Percentiles rank a stretch among this genome's conserved stretches.
phyloP scores from a whole-genome alignment of 345 rosid species.

The Crucihimalaya himalaica region DNA sequence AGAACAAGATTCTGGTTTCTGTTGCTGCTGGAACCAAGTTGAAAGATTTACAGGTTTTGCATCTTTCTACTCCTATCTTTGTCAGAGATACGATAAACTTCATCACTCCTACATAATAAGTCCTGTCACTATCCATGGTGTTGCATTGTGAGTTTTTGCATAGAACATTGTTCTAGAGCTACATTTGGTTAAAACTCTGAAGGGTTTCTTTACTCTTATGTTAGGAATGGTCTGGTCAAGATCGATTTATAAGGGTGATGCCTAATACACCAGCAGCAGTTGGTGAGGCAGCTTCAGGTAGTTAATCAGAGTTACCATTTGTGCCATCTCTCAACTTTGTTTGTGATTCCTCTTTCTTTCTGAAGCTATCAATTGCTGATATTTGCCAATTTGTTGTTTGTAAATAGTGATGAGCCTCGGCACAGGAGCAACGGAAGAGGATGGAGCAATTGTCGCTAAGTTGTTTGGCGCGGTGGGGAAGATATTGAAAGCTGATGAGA shows the following conservation, averaged over 20 bases:
- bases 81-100: no score
- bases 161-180: background rate
- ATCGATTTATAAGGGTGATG: slow-evolving; percentile 79
- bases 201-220: background rate
- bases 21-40: slow-evolving; percentile 84
- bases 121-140: background rate
- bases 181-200: background rate
- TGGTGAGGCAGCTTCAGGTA: slow-evolving; percentile 85
- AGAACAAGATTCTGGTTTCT: slow-evolving; percentile 81
- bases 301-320: background rate
- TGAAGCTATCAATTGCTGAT: background rate
- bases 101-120: background rate
- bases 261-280: slow-evolving; percentile 95
- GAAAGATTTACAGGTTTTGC: slow-evolving; percentile 79
- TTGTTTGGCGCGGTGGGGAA: slow-evolving; percentile 85
- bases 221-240: slow-evolving; percentile 88
- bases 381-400: background rate
- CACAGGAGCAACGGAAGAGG: slow-evolving; percentile 71
- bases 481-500: slow-evolving; percentile 86
- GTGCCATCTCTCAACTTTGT: background rate
- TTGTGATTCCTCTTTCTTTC: slow-evolving; percentile 5
- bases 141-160: background rate
- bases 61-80: background rate
- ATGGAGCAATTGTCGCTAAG: slow-evolving; percentile 66
- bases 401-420: slow-evolving; percentile 75